These are phyloP conservation scores for Guillardia theta DNA, from an alignment of 78 protist genomes.

Conservation along the genomic window DNA sequence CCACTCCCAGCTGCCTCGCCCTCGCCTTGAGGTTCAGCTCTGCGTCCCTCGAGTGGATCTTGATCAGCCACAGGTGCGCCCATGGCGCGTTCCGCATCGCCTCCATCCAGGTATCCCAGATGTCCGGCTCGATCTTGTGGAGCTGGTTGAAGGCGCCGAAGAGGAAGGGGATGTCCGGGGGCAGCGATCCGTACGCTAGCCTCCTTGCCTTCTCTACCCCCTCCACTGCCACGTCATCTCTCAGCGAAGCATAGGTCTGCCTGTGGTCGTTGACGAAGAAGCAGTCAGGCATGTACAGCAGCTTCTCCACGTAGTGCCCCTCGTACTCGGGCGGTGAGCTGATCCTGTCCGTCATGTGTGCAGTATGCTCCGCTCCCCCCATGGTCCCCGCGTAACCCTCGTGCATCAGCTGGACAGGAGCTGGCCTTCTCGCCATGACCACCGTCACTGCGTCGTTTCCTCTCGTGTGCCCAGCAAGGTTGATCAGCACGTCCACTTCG, in stretches of 20 bases:
- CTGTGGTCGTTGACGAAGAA: constrained; percentile 16
- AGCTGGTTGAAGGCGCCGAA: constrained; percentile 16
- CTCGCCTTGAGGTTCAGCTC: constrained; percentile 15
- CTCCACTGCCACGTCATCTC: neutral
- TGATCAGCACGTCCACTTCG: neutral
- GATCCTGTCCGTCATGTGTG: neutral
- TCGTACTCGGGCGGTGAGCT: constrained; percentile 13
- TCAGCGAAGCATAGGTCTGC: neutral
- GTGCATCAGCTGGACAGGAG: neutral
- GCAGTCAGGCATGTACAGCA: constrained; percentile 1
- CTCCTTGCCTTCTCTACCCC: neutral
- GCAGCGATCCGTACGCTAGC: neutral
- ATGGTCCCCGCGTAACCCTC: constrained; percentile 8
- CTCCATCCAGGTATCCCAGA: constrained; percentile 7
- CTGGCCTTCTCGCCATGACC: neutral
- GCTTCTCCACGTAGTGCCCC: neutral
- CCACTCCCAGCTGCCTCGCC: neutral
- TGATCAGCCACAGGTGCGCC: neutral
- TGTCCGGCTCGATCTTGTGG: neutral
- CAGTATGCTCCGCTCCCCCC: neutral
- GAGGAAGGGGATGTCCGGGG: neutral
- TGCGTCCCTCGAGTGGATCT: neutral
- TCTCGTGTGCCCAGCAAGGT: neutral
- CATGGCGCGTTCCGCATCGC: neutral
- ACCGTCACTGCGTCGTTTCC: neutral